phyloP scores from a whole-genome alignment of 352 stramenopile genomes.

The Phytophthora sansomeana region DNA sequence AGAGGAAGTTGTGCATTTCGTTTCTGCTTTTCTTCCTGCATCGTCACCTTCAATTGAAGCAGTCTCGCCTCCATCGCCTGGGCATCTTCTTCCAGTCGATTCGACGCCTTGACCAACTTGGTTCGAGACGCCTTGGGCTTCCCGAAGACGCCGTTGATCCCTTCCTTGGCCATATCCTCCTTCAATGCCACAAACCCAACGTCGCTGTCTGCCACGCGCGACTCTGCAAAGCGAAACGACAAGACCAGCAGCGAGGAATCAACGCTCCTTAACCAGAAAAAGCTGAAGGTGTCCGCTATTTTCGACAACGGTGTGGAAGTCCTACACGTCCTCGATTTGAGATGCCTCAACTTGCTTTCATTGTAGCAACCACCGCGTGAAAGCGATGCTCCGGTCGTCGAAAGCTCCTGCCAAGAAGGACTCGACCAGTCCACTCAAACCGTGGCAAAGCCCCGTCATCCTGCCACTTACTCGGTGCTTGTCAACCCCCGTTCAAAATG shows the following conservation, averaged over 20 bases:
- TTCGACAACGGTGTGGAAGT: slow-evolving; percentile 13
- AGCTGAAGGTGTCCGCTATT: slow-evolving; percentile 27
- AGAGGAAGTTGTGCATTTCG: slow-evolving; percentile 56
- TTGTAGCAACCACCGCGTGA: slow-evolving; percentile 28
- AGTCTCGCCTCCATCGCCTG: slow-evolving; percentile 76
- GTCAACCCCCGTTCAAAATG: slow-evolving; percentile 60
- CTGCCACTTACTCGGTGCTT: slow-evolving; percentile 64
- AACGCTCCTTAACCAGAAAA: slow-evolving; percentile 17
- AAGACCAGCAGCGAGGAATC: slow-evolving; percentile 5
- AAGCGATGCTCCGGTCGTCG: slow-evolving; percentile 28
- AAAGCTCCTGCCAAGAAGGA: slow-evolving; percentile 17
- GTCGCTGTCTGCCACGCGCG: slow-evolving; percentile 6
- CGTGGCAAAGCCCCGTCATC: slow-evolving; percentile 33
- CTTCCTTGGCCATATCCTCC: slow-evolving; percentile 38
- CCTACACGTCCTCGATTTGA: neutral
- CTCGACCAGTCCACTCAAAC: slow-evolving; percentile 29
- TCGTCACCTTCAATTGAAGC: slow-evolving; percentile 57
- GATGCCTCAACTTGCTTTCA: slow-evolving; percentile 16
- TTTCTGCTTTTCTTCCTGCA: slow-evolving; percentile 75
- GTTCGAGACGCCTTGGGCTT: slow-evolving; percentile 23
- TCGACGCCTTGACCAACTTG: slow-evolving; percentile 45
- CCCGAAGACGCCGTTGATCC: slow-evolving; percentile 37
- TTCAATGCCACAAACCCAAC: slow-evolving; percentile 11
- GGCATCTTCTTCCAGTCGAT: slow-evolving; percentile 78
- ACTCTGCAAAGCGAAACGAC: slow-evolving; percentile 37